phyloP scores from a whole-genome alignment of 208 protist genomes.

The Leishmania lainsoni region DNA sequence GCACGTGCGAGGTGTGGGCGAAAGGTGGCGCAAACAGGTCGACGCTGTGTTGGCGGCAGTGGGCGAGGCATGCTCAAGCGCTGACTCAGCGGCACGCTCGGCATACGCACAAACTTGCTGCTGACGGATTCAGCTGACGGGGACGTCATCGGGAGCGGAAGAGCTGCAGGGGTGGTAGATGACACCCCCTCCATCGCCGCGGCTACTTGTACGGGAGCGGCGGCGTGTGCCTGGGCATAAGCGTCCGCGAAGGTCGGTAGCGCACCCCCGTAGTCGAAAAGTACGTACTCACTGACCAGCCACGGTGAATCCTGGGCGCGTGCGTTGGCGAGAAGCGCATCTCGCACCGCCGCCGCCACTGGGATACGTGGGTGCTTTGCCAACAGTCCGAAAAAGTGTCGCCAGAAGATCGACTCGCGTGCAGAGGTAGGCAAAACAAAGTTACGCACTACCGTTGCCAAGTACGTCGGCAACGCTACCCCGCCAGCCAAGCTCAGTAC shows the following conservation, averaged over 20 bases:
- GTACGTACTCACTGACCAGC: slow-evolving; percentile 46
- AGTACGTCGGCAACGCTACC: slow-evolving; percentile 18
- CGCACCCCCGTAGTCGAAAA: slow-evolving; percentile 61
- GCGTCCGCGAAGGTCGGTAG: slow-evolving; percentile 37
- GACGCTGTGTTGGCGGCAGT: slow-evolving; percentile 5
- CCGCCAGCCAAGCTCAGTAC: slow-evolving; percentile 8
- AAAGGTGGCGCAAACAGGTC: not conserved
- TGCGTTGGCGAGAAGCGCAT: slow-evolving; percentile 30
- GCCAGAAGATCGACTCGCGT: slow-evolving; percentile 23
- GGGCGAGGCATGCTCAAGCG: slow-evolving; percentile 22
- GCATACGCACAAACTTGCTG: slow-evolving; percentile 29
- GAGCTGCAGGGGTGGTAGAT: not conserved
- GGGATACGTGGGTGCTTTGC: slow-evolving; percentile 28
- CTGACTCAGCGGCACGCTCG: slow-evolving; percentile 23
- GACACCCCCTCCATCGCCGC: not conserved
- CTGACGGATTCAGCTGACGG: not conserved
- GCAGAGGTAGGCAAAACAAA: slow-evolving; percentile 18
- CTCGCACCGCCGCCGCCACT: slow-evolving; percentile 36
- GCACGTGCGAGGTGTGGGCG: not conserved
- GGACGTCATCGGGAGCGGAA: not conserved
- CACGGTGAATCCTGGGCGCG: slow-evolving; percentile 50
- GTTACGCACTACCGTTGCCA: slow-evolving; percentile 42
- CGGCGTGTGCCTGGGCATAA: not conserved
- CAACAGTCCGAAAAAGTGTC: slow-evolving; percentile 34
- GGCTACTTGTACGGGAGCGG: not conserved